Evolutionary conservation across 306 rosid species (phyloP).

Genomic region (Cicer arietinum): DNA sequence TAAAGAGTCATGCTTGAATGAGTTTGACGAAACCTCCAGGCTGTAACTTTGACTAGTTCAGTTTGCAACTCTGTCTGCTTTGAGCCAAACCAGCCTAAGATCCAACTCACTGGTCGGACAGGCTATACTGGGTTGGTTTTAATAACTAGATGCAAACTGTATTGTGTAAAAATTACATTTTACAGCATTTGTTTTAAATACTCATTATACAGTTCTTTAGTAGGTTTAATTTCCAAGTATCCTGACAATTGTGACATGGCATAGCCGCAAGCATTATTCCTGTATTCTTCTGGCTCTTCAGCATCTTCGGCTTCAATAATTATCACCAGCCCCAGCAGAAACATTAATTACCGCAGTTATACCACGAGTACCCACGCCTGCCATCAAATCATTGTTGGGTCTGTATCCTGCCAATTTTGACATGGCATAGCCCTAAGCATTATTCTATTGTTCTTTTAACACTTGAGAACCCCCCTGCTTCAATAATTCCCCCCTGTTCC

Average conservation of each 20-base stretch:
- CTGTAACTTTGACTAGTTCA: background rate
- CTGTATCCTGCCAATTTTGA: background rate
- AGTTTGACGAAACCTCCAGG: background rate
- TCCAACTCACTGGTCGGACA: background rate
- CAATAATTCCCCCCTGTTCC: background rate
- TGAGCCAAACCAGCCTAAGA: background rate
- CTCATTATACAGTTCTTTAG: background rate
- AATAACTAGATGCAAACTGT: background rate
- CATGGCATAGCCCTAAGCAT: conserved; percentile 12
- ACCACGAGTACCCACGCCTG: background rate
- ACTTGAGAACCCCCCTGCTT: conserved; percentile 1
- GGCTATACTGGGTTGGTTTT: background rate
- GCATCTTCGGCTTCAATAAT: background rate
- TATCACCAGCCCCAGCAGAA: background rate
- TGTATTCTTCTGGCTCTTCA: background rate
- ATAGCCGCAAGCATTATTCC: background rate
- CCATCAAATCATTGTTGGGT: background rate
- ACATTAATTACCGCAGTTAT: background rate
- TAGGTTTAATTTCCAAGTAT: conserved; percentile 1
- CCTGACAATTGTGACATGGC: background rate
- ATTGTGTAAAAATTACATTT: background rate
- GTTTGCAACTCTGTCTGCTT: background rate
- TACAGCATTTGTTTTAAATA: background rate
- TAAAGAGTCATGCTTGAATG: background rate
- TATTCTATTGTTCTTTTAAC: background rate